phyloP scores from a whole-genome alignment of 805 yeast genomes.

The Sungouiozyma ichnusensis region DNA sequence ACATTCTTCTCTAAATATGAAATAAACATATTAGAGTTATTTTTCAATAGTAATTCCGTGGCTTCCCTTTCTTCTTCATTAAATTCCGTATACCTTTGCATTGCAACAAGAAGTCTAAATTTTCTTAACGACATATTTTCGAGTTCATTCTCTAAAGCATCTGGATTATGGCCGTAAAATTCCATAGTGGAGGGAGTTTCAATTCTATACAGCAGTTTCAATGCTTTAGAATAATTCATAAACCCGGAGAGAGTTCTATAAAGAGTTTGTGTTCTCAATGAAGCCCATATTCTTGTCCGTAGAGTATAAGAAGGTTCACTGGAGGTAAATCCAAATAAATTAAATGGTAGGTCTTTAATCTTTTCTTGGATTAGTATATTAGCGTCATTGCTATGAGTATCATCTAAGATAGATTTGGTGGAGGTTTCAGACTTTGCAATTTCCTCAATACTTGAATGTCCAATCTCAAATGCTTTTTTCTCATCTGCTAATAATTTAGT shows the following conservation, averaged over 20 bases:
- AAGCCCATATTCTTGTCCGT: slow-evolving; percentile 81
- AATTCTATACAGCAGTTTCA: slow-evolving; percentile 54
- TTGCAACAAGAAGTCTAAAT: slow-evolving; percentile 69
- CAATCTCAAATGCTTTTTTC: background rate
- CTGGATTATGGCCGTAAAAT: slow-evolving; percentile 37
- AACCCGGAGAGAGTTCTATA: slow-evolving; percentile 80
- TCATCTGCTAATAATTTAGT: slow-evolving; percentile 47
- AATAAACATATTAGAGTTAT: slow-evolving; percentile 58
- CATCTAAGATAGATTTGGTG: background rate
- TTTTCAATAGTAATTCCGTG: slow-evolving; percentile 52
- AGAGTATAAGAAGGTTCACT: slow-evolving; percentile 52
- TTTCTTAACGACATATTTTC: slow-evolving; percentile 70
- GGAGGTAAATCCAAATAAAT: slow-evolving; percentile 62
- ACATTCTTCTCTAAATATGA: slow-evolving; percentile 44
- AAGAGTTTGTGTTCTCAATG: slow-evolving; percentile 71
- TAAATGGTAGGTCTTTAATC: slow-evolving; percentile 56
- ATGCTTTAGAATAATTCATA: slow-evolving; percentile 65
- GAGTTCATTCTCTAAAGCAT: slow-evolving; percentile 51
- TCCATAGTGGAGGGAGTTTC: slow-evolving; percentile 51
- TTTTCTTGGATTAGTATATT: slow-evolving; percentile 29
- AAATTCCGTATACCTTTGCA: slow-evolving; percentile 74
- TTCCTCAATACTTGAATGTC: background rate
- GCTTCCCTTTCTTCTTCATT: slow-evolving; percentile 55
- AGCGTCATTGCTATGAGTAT: background rate
- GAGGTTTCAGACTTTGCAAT: no score